These are phyloP conservation scores for Gremmenia infestans DNA, from an alignment of 2,329 filamentous ascomycete species.

Conservation along the genomic window DNA sequence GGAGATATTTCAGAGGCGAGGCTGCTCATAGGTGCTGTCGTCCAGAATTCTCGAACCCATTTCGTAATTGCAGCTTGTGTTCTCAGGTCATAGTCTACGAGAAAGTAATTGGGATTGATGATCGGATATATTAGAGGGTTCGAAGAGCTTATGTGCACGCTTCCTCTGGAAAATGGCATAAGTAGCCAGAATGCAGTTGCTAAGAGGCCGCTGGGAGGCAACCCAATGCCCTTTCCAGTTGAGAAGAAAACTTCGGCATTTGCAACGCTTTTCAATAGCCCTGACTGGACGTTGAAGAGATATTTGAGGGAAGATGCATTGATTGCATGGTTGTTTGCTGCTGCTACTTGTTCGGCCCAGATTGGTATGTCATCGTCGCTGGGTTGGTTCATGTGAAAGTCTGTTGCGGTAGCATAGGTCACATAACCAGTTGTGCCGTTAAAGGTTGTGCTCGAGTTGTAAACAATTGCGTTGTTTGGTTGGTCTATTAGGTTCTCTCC, in stretches of 20 bases:
- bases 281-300: slow-evolving; percentile 41
- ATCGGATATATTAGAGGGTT: slow-evolving; percentile 32
- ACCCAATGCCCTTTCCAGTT: slow-evolving; percentile 2
- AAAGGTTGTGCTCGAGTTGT: slow-evolving; percentile 22
- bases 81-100: slow-evolving; percentile 39
- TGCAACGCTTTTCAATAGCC: slow-evolving; percentile 40
- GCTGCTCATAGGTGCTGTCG: not conserved
- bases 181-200: slow-evolving; percentile 37
- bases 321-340: slow-evolving; percentile 25
- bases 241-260: slow-evolving; percentile 42
- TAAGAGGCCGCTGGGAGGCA: slow-evolving; percentile 25
- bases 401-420: slow-evolving; percentile 10
- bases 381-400: slow-evolving; percentile 15
- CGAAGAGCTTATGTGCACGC: slow-evolving; percentile 36
- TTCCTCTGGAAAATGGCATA: slow-evolving; percentile 40
- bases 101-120: slow-evolving; percentile 41
- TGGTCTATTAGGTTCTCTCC: slow-evolving; percentile 28
- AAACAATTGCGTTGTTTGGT: slow-evolving; percentile 10
- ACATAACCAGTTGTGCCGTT: slow-evolving; percentile 12
- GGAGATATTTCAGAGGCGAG: slow-evolving; percentile 7
- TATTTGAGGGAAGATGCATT: slow-evolving; percentile 33
- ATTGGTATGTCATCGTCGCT: not conserved
- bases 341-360: slow-evolving; percentile 8
- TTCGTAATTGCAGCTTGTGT: slow-evolving; percentile 15
- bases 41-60: slow-evolving; percentile 13